phyloP scores from a whole-genome alignment of 345 rosid species.

The Angophora floribunda region DNA sequence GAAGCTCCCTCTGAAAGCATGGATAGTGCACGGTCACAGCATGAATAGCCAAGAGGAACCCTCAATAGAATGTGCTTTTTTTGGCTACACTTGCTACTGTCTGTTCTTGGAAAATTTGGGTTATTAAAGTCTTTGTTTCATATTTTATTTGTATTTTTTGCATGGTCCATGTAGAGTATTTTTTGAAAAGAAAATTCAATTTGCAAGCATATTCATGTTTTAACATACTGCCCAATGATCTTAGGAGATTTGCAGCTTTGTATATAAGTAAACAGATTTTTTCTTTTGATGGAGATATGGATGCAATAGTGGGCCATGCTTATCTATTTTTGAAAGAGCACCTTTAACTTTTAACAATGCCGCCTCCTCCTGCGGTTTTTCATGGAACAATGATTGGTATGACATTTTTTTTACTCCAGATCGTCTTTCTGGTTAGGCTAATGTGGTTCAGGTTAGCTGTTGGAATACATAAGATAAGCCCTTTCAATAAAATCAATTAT shows the following conservation, averaged over 20 bases:
- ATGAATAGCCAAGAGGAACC: too few relatives aligned
- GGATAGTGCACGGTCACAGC: too few relatives aligned
- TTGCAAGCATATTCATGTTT: neutral
- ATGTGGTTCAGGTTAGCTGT: neutral
- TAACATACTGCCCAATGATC: neutral
- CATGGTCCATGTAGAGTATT: too few relatives aligned
- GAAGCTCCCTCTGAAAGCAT: too few relatives aligned
- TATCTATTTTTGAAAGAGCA: slow-evolving; percentile 83
- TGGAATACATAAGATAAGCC: neutral
- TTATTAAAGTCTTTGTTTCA: too few relatives aligned
- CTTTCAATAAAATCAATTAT: neutral
- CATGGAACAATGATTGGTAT: slow-evolving; percentile 85
- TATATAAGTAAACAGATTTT: slow-evolving; percentile 51
- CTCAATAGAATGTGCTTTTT: too few relatives aligned
- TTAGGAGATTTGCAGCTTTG: slow-evolving; percentile 76
- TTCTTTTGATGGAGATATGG: slow-evolving; percentile 41
- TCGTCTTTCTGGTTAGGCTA: neutral
- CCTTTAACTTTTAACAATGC: slow-evolving; percentile 49
- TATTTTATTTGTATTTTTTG: too few relatives aligned
- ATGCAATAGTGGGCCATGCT: slow-evolving; percentile 78
- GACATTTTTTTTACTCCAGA: neutral
- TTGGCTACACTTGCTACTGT: too few relatives aligned
- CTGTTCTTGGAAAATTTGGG: too few relatives aligned
- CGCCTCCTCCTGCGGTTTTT: slow-evolving; percentile 48
- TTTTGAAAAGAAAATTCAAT: neutral